Conservation (phyloP, 441 rosid genomes). For the Daphne laureola region DNA sequence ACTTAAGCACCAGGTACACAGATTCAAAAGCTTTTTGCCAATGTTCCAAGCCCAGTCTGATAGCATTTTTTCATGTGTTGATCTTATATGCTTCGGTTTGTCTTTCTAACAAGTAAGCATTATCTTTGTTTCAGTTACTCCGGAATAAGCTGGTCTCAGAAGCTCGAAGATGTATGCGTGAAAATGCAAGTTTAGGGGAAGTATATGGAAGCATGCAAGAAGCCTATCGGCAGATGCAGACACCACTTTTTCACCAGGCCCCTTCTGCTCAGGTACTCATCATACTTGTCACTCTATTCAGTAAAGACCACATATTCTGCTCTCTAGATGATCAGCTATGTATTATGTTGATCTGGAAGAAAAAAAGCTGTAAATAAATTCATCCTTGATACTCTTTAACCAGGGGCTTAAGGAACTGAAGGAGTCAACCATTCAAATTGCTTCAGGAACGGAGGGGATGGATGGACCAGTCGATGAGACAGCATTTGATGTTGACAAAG, state of each 20-base stretch:
- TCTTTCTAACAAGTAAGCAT: too few species aligned
- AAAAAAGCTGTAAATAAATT: neutral
- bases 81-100: too few species aligned
- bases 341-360: neutral
- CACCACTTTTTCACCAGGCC: slow-evolving; percentile 45
- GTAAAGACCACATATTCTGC: neutral
- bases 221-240: slow-evolving; percentile 57
- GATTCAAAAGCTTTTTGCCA: neutral
- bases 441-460: slow-evolving; percentile 29
- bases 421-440: slow-evolving; percentile 43
- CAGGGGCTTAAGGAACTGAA: slow-evolving; percentile 45
- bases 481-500: slow-evolving; percentile 49
- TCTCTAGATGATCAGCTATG: neutral
- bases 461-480: slow-evolving; percentile 39
- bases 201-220: slow-evolving; percentile 62
- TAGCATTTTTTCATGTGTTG: too few species aligned
- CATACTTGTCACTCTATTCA: too few species aligned
- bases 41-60: too few species aligned
- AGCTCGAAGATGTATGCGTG: slow-evolving; percentile 41
- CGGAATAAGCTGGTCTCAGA: slow-evolving; percentile 42
- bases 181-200: slow-evolving; percentile 44
- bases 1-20: slow-evolving; percentile 47
- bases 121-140: slow-evolving; percentile 31
- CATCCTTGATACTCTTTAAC: slow-evolving; percentile 9
- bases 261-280: slow-evolving; percentile 37